phyloP scores from a whole-genome alignment of 352 stramenopile genomes.

The Phytophthora megakarya region DNA sequence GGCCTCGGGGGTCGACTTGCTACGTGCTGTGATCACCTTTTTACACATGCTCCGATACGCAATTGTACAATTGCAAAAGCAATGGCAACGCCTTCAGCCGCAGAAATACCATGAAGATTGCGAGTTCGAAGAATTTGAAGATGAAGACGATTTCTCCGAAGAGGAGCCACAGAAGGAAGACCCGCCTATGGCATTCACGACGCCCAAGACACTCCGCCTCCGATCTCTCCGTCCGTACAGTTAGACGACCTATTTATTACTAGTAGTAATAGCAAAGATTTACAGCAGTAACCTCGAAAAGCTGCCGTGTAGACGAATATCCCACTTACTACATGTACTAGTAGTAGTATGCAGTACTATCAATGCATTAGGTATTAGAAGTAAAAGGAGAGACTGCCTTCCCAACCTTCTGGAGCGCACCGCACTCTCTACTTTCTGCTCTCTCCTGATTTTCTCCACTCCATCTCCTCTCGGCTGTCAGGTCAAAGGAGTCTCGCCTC shows the following conservation, averaged over 20 bases:
- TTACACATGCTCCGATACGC: constrained; percentile 58
- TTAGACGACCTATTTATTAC: constrained; percentile 45
- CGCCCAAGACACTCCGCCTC: constrained; percentile 31
- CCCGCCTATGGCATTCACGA: constrained; percentile 25
- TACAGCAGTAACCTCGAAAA: constrained; percentile 4
- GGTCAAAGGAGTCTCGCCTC: constrained; percentile 10
- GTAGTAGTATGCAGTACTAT: constrained; percentile 40
- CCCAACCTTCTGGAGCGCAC: constrained; percentile 5
- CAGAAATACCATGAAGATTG: constrained; percentile 9
- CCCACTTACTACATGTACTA: neutral
- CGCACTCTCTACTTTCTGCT: neutral
- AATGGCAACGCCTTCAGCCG: constrained; percentile 20
- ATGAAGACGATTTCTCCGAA: constrained; percentile 19
- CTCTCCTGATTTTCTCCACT: constrained; percentile 13
- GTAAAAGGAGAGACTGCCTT: constrained; percentile 13
- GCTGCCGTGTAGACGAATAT: constrained; percentile 8
- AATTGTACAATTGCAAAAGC: constrained; percentile 30
- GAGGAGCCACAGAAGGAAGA: constrained; percentile 34
- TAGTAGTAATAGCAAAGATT: no score
- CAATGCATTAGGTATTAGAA: constrained; percentile 44
- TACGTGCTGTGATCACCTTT: constrained; percentile 57
- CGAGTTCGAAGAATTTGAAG: constrained; percentile 16
- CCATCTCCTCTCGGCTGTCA: constrained; percentile 13
- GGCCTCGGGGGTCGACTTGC: constrained; percentile 59
- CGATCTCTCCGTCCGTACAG: constrained; percentile 24